Conservation (phyloP, 768 basidiomycete species). For the Lyophyllum atratum region DNA sequence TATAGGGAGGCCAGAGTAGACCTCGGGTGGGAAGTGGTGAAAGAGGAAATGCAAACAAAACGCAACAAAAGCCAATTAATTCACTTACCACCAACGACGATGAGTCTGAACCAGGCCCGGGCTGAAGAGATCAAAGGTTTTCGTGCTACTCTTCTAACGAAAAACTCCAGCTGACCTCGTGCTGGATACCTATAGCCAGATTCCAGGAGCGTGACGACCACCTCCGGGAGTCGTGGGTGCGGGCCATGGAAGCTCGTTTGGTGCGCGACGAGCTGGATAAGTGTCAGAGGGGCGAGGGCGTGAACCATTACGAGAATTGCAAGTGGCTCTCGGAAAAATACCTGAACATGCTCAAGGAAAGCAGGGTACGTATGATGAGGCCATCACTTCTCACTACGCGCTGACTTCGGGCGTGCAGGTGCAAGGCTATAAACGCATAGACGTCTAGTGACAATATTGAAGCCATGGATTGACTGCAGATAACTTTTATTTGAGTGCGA, state of each 20-base stretch:
- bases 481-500: background rate
- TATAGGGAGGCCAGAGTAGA: background rate
- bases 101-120: constrained; percentile 41
- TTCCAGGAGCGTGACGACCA: constrained; percentile 69
- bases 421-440: constrained; percentile 80
- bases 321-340: constrained; percentile 86
- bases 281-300: constrained; percentile 89
- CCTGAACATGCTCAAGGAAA: constrained; percentile 72
- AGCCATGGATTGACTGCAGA: background rate
- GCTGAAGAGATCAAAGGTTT: constrained; percentile 54
- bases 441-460: constrained; percentile 9
- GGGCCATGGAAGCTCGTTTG: constrained; percentile 89
- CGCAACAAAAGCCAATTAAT: constrained; percentile 17
- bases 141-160: constrained; percentile 1
- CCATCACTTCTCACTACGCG: background rate
- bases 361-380: constrained; percentile 61
- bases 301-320: constrained; percentile 90
- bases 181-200: constrained; percentile 44
- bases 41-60: constrained; percentile 11
- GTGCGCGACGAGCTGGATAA: constrained; percentile 87
- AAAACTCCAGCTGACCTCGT: background rate
- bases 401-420: constrained; percentile 49
- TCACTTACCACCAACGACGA: constrained; percentile 26
- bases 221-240: constrained; percentile 92
- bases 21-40: background rate